phyloP scores from a whole-genome alignment of 225 moss, liverwort and hornwort species.

The Antitrichia curtipendula region DNA sequence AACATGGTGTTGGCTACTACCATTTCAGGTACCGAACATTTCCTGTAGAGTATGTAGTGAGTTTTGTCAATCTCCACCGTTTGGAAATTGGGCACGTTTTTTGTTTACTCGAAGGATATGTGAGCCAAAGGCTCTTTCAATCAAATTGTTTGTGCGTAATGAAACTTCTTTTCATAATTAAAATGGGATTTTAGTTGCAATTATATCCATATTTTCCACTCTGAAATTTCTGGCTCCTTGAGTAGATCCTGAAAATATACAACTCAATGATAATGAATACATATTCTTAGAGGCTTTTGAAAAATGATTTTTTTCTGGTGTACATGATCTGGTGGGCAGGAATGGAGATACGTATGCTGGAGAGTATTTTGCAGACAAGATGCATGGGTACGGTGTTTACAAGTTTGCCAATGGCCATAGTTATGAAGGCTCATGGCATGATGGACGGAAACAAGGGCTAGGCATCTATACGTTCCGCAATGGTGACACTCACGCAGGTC shows the following conservation, averaged over 20 bases:
- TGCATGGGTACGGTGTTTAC: conserved; percentile 92
- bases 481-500: conserved; percentile 81
- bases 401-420: conserved; percentile 84
- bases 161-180: neutral
- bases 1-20: conserved; percentile 81
- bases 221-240: neutral
- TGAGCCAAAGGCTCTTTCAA: neutral
- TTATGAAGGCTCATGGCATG: conserved; percentile 95
- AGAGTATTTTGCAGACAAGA: conserved; percentile 86
- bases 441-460: conserved; percentile 84
- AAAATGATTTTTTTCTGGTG: neutral
- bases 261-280: neutral
- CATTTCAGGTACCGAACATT: conserved; percentile 51
- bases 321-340: conserved; percentile 14
- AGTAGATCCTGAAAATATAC: neutral
- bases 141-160: neutral
- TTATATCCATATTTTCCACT: neutral
- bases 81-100: neutral
- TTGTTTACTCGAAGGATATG: neutral
- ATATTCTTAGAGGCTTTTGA: neutral
- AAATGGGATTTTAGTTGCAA: neutral
- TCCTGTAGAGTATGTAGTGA: neutral
- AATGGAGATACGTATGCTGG: conserved; percentile 85
- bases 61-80: neutral
- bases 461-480: conserved; percentile 88